Evolutionary conservation across 345 rosid species (phyloP).

Genomic region (Eucalyptus virginea): DNA sequence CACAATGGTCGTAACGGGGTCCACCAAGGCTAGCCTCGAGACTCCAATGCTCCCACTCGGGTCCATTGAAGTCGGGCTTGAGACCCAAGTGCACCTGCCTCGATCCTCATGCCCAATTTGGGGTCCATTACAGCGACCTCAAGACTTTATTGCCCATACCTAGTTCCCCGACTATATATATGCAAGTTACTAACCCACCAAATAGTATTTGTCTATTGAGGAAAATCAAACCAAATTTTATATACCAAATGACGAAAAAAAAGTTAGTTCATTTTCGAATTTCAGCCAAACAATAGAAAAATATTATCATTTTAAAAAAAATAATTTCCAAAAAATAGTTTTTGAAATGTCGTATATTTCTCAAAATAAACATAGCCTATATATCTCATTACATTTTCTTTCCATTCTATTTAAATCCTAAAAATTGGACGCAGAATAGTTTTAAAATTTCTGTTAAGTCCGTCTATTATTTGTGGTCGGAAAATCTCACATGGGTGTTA

Average conservation of each 20-base stretch:
- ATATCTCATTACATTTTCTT: background rate
- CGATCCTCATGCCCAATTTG: fast-evolving
- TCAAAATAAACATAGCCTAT: too few relatives aligned
- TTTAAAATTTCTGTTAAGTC: background rate
- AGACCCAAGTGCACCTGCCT: too few relatives aligned
- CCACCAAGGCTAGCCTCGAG: too few relatives aligned
- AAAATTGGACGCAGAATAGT: background rate
- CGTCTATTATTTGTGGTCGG: background rate
- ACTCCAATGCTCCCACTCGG: fast-evolving
- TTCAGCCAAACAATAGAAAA: fast-evolving
- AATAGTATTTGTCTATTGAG: too few relatives aligned
- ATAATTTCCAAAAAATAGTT: too few relatives aligned
- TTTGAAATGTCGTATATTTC: fast-evolving
- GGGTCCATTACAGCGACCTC: fast-evolving
- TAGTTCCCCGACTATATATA: too few relatives aligned
- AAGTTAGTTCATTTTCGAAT: fast-evolving
- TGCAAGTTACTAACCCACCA: fast-evolving
- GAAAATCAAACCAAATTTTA: too few relatives aligned
- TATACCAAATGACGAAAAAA: fast-evolving
- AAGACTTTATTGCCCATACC: fast-evolving
- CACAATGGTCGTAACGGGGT: fast-evolving
- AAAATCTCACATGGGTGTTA: background rate
- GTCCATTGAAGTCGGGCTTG: fast-evolving
- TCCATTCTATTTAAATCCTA: background rate
- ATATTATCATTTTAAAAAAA: too few relatives aligned